Base-by-base conservation (phyloP, 73 alveolate genomes). In the Tetrahymena elliotti region DNA sequence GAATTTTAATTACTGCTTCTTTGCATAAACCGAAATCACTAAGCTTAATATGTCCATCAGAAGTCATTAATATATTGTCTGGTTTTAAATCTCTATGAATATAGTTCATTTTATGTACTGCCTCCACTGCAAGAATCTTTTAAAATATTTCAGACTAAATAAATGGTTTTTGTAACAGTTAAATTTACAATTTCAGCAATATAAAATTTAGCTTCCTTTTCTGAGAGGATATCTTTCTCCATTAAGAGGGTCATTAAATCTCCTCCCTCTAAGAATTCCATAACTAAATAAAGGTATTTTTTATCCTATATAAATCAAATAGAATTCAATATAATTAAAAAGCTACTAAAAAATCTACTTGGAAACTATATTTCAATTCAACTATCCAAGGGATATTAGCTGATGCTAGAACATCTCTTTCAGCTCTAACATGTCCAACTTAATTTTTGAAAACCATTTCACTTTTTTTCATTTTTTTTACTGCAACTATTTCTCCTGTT, bases 241-340 rank as follows among this genome's bases (percentile, higher is more conserved):
- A 94, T 94, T 53, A 94, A 95, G 18, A 97, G 93, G 53, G 98
- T 97, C 99, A 97, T 97, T 34, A 97, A 93, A 93, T 97, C 98
- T 16, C 99, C 99, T 33, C 98, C 99, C 1, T 95, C 97, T 83
- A 97, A 93, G 93, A 96, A 97, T 95, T 97, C 98, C 99, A 97
- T 97, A n/a, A 97, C 98, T 35, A 97, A 52, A 92, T 97, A 97
- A 31, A 97, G 96, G 54, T 96, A 94, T 35, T 96, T 95, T 47
- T 97, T 98, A 83, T 97, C 98, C 88, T 68, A 27, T 68, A 27
- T 27, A 53, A 53, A 22, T 68, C 88, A 68, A 68, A 24, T 24
- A 0, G 10, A 68, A 31, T 31, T 27, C n/a, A 68, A 68, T 27
- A 10, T 5, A 68, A 27, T 68, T n/a, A 31, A n/a, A 40, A 40